A percentile compares a stretch with the other conserved stretches of the same genome.
Evolutionary conservation across 2,329 filamentous ascomycete genomes (phyloP).

Genomic region (Stagonosporopsis vannaccii): DNA sequence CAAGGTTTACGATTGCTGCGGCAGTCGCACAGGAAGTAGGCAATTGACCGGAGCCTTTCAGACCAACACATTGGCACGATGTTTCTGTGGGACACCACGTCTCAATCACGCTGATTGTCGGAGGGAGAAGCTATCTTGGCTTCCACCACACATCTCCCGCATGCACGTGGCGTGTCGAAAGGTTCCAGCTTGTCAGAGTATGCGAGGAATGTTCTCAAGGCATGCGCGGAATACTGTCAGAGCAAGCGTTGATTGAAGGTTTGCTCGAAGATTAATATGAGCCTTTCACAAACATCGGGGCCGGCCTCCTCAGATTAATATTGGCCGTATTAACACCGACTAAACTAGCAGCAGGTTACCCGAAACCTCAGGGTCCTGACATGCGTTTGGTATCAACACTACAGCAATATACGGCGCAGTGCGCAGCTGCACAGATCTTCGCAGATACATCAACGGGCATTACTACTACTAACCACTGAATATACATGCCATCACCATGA

Average conservation of each 20-base stretch:
- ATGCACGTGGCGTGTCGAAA: background rate
- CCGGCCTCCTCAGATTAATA: constrained; percentile 5
- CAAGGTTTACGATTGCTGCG: background rate
- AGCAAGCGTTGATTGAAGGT: constrained; percentile 5
- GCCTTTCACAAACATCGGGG: constrained; percentile 1
- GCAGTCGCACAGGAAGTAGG: background rate
- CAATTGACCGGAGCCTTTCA: background rate
- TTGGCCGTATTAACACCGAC: constrained; percentile 14
- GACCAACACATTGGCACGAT: background rate
- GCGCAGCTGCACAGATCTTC: background rate
- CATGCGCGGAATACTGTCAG: constrained; percentile 13
- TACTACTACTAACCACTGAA: background rate
- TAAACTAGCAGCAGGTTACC: constrained; percentile 15
- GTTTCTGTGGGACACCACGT: background rate
- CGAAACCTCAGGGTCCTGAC: constrained; percentile 13
- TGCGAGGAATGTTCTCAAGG: constrained; percentile 5
- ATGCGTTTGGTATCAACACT: background rate
- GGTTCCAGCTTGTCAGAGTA: constrained; percentile 4
- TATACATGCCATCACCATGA: background rate
- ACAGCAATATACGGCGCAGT: background rate
- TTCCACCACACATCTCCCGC: constrained; percentile 6
- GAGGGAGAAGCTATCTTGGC: background rate
- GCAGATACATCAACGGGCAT: background rate
- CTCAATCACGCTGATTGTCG: background rate
- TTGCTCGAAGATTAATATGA: constrained; percentile 6